Evolutionary conservation across 2,329 filamentous ascomycete species (phyloP).

Genomic region (Colletotrichum sp.): DNA sequence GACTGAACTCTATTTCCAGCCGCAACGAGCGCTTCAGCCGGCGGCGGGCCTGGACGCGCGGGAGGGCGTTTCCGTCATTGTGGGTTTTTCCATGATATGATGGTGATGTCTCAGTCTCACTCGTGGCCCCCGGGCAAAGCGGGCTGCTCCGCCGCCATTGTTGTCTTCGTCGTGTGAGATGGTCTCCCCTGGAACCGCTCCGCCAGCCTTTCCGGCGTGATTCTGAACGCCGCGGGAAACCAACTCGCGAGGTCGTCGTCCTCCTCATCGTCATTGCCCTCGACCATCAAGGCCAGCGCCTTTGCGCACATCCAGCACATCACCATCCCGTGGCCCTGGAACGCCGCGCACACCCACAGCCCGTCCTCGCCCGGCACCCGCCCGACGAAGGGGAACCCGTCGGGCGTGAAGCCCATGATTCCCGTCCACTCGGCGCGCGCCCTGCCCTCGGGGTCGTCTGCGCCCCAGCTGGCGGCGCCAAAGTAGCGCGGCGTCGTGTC

Average conservation of each 20-base stretch:
- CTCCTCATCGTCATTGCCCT: conserved; percentile 29
- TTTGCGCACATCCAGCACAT: conserved; percentile 64
- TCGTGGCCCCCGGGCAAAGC: not conserved
- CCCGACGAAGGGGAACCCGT: conserved; percentile 59
- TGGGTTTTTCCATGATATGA: not conserved
- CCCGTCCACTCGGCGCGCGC: conserved; percentile 57
- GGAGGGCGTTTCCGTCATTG: not conserved
- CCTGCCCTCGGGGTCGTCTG: conserved; percentile 42
- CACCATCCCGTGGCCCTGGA: conserved; percentile 73
- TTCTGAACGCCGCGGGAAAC: conserved; percentile 58
- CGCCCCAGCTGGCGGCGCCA: conserved; percentile 52
- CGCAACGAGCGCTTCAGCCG: not conserved
- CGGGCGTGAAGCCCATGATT: conserved; percentile 61
- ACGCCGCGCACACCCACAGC: conserved; percentile 63
- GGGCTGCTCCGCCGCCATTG: not conserved
- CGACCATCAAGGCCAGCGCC: conserved; percentile 61
- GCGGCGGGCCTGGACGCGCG: not conserved
- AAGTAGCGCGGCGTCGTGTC: conserved; percentile 54
- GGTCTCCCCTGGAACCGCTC: not conserved
- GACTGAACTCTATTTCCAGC: not conserved
- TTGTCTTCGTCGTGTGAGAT: not conserved
- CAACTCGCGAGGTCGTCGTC: conserved; percentile 41
- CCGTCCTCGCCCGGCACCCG: conserved; percentile 47
- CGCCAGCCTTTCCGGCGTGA: conserved; percentile 49
- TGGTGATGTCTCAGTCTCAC: not conserved